Percentiles rank a stretch among this genome's conserved stretches.
phyloP scores from a whole-genome alignment of 768 basidiomycete genomes.

The Lepiota brunneoincarnata region DNA sequence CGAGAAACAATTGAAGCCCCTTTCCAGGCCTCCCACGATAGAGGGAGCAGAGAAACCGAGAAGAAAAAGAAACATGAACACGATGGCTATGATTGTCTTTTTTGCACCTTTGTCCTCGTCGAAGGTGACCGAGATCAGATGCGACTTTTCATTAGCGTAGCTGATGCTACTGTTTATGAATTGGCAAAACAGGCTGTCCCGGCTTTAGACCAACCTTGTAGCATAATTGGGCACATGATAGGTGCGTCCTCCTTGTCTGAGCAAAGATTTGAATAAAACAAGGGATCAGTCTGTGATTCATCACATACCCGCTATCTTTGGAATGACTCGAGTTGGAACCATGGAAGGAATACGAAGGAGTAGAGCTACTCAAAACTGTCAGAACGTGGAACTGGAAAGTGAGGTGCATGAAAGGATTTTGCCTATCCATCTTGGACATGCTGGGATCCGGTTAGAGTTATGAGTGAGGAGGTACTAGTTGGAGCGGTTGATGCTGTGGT shows the following conservation, averaged over 20 bases:
- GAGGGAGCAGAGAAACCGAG: conserved; percentile 16
- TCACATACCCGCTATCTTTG: conserved; percentile 34
- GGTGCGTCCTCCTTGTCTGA: conserved; percentile 32
- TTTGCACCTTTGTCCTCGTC: conserved; percentile 30
- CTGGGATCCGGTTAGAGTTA: background rate
- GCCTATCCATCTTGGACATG: conserved; percentile 11
- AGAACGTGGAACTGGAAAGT: background rate
- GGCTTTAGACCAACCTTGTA: conserved; percentile 28
- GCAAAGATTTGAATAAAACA: conserved; percentile 3
- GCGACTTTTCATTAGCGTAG: conserved; percentile 36
- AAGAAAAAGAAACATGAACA: conserved; percentile 25
- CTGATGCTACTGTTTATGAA: conserved; percentile 18
- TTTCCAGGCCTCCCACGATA: background rate
- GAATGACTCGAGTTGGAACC: conserved; percentile 39
- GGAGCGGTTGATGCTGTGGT: background rate
- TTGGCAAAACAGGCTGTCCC: background rate
- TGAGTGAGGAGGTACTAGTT: background rate
- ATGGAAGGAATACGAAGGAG: conserved; percentile 32
- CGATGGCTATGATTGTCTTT: conserved; percentile 21
- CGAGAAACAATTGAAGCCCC: background rate
- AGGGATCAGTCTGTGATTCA: conserved; percentile 1
- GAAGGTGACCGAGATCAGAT: conserved; percentile 32
- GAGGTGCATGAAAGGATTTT: conserved; percentile 2
- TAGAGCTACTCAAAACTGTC: conserved; percentile 17
- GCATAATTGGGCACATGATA: conserved; percentile 40